Evolutionary conservation across 495 filamentous ascomycete genomes (phyloP).

Genomic region (Lophiostoma macrostomum): DNA sequence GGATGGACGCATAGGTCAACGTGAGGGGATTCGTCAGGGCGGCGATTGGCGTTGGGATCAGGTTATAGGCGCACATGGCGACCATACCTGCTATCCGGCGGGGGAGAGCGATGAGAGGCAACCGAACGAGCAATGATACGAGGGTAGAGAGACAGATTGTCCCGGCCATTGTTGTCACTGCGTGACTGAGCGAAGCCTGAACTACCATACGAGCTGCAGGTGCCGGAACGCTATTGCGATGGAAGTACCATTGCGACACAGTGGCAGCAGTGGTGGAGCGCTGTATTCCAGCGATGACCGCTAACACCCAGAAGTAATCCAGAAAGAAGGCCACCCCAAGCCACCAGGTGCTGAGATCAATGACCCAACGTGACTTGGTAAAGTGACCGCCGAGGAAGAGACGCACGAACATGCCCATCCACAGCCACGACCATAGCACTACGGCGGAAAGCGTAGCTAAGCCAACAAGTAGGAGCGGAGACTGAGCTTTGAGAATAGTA

Average conservation of each 20-base stretch:
- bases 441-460: slow-evolving; percentile 72
- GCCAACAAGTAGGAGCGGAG: slow-evolving; percentile 77
- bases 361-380: slow-evolving; percentile 60
- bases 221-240: slow-evolving; percentile 76
- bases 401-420: slow-evolving; percentile 94
- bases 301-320: slow-evolving; percentile 92
- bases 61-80: slow-evolving; percentile 63
- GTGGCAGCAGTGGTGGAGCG: slow-evolving; percentile 90
- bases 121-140: slow-evolving; percentile 72
- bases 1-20: slow-evolving; percentile 90
- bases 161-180: slow-evolving; percentile 82
- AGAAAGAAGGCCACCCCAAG: slow-evolving; percentile 84
- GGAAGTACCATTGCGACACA: slow-evolving; percentile 98
- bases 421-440: slow-evolving; percentile 88
- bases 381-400: slow-evolving; percentile 87
- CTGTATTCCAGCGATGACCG: slow-evolving; percentile 79
- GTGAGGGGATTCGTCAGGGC: slow-evolving; percentile 86
- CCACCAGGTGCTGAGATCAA: slow-evolving; percentile 87
- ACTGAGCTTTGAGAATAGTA: slow-evolving; percentile 79
- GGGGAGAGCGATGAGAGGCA: slow-evolving; percentile 82
- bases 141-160: slow-evolving; percentile 85
- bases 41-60: slow-evolving; percentile 79
- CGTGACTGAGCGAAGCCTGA: slow-evolving; percentile 74
- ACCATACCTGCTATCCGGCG: slow-evolving; percentile 63
- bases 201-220: slow-evolving; percentile 75